These are phyloP conservation scores for Cucurbita ficifolia DNA, from an alignment of 306 rosid species.

Conservation along the genomic window DNA sequence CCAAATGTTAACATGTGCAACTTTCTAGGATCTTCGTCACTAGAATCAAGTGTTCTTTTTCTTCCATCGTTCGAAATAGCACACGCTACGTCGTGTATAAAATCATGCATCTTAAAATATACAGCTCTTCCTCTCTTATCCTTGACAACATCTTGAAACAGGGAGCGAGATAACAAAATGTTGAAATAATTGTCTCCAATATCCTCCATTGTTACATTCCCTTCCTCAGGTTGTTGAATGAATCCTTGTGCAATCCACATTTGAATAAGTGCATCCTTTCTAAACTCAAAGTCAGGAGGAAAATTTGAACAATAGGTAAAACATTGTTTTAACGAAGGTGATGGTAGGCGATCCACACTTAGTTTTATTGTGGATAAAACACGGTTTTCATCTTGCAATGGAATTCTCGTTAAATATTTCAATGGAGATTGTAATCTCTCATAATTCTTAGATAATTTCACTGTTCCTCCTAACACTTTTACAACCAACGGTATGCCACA, in stretches of 20 bases:
- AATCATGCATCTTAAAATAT: constrained; percentile 11
- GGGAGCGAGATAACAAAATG: neutral
- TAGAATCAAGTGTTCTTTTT: neutral
- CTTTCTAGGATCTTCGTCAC: neutral
- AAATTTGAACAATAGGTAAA: constrained; percentile 13
- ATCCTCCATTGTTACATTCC: constrained; percentile 1
- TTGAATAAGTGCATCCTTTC: neutral
- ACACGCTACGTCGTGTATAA: constrained; percentile 5
- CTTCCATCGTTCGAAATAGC: neutral
- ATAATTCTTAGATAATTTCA: neutral
- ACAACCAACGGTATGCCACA: constrained; percentile 12
- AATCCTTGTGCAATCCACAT: constrained; percentile 11
- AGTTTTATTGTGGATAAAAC: constrained; percentile 1
- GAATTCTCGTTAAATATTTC: neutral
- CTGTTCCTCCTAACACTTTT: constrained; percentile 10
- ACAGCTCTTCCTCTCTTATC: neutral
- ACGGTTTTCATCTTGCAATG: neutral
- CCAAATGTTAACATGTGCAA: neutral
- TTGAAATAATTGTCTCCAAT: neutral
- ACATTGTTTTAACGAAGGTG: constrained; percentile 2
- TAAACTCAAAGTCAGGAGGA: neutral
- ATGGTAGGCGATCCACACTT: constrained; percentile 4
- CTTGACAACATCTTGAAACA: neutral
- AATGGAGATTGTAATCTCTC: neutral
- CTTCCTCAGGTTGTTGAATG: neutral